Evolutionary conservation across 768 basidiomycete genomes (phyloP), one percentile per base, ranked within the genome.

Genomic region (Suillus subluteus): DNA sequence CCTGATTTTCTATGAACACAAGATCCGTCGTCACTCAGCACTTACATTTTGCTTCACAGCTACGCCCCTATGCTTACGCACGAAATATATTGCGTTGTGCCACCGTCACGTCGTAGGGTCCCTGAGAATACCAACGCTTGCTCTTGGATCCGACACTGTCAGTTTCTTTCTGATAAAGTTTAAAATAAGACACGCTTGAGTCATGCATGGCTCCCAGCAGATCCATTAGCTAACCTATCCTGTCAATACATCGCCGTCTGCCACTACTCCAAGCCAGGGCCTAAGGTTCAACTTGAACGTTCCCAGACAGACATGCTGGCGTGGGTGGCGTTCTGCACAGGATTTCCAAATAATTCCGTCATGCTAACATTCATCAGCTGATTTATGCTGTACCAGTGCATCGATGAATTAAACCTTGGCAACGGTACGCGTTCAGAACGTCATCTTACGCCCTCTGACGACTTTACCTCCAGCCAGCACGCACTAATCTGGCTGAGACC

Each of bases 11-110:
- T 43, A 41, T 43, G 40, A 61, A 61, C 41, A 38, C 41, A 32
- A 12, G 26, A 43, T 61, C 6, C 26, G 40, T 7, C 13, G 12
- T 32, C 43, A 61, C 26, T 61, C 16, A 21, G 6, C 58, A 41
- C 59, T 61, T 43, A 18, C 4, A 55, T n/a, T 32, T 44, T 43
- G 4, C 59, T 61, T 61, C 59, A 61, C 59, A 61, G 12, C 6
- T 61, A 30, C 43, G 59, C 41, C 59, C 58, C 30, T 11, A 21
- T 30, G 18, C 15, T 43, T 13, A 3, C 41, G 43, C 59, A 61
- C 59, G 43, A 30, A 30, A 21, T 40, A 43, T 18, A 21, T 43
- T 18, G n/a, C 16, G 11, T 26, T 12, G 18, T 11, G 18, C 18
- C 16, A 43, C 26, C 12, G 40, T 30, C 59, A 61, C 41, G 41